A percentile compares a stretch with the other conserved stretches of the same genome.
Evolutionary conservation across 108 stramenopile species (phyloP).

Genomic region (Skeletonema tropicum): DNA sequence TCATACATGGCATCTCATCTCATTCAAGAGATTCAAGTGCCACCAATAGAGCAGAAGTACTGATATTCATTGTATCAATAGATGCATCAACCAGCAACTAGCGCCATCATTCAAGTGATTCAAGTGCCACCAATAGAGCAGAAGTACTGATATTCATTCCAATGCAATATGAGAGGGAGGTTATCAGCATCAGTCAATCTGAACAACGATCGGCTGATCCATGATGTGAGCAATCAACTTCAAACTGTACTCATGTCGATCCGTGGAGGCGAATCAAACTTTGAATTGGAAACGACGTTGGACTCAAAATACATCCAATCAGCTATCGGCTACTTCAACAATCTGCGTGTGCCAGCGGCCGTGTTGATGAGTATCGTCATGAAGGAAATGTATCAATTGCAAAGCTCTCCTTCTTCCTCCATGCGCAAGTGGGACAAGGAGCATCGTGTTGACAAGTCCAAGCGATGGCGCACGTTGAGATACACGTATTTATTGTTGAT

Average conservation of each 20-base stretch:
- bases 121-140: no score
- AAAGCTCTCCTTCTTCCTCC: slow-evolving; percentile 24
- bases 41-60: no score
- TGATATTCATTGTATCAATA: no score
- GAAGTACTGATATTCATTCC: no score
- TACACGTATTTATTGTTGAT: slow-evolving; percentile 41
- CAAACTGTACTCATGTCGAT: slow-evolving; percentile 18
- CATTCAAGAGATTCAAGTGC: no score
- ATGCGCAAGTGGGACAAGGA: slow-evolving; percentile 48
- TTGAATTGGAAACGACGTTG: slow-evolving; percentile 7
- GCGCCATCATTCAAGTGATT: no score
- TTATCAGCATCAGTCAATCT: not conserved
- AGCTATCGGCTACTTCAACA: slow-evolving; percentile 40
- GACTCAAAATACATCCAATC: slow-evolving; percentile 34
- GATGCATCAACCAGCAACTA: no score
- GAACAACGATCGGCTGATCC: not conserved
- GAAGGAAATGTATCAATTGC: slow-evolving; percentile 48
- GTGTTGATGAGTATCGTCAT: slow-evolving; percentile 40
- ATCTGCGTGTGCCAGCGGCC: slow-evolving; percentile 41
- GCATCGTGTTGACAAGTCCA: slow-evolving; percentile 33
- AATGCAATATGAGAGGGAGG: not conserved
- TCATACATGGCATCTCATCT: no score
- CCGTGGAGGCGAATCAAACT: slow-evolving; percentile 22
- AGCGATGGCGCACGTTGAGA: slow-evolving; percentile 39
- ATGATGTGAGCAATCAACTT: slow-evolving; percentile 6